These are phyloP conservation scores for Gnaphalium uliginosum DNA, from an alignment of 129 eudicot species.

Conservation along the genomic window DNA sequence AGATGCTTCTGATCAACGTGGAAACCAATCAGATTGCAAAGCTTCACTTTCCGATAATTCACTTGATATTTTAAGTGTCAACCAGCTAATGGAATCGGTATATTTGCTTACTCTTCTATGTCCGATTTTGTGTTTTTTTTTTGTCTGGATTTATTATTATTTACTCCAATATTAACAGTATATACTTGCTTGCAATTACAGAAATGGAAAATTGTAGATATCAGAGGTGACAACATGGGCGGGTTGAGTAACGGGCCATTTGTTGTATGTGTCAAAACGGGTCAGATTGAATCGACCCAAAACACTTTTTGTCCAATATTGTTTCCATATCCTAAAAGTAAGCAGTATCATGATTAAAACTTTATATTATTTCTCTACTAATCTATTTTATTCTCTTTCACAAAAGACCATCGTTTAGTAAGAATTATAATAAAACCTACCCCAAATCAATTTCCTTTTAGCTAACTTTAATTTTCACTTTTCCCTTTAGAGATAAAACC, in stretches of 20 bases:
- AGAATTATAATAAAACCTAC: too few species aligned
- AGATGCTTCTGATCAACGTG: slow-evolving; percentile 53
- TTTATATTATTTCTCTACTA: too few species aligned
- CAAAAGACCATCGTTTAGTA: too few species aligned
- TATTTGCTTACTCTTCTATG: slow-evolving; percentile 18
- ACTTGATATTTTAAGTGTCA: slow-evolving; percentile 62
- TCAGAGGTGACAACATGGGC: background rate
- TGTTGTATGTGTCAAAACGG: background rate
- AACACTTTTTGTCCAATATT: background rate
- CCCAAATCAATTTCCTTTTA: too few species aligned
- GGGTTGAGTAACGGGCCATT: background rate
- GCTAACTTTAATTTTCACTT: background rate
- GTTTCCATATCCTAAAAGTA: background rate
- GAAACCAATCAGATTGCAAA: slow-evolving; percentile 63
- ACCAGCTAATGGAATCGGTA: slow-evolving; percentile 78
- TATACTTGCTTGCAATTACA: background rate
- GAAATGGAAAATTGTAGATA: background rate
- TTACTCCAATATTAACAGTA: background rate
- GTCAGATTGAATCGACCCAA: background rate
- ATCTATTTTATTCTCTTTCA: too few species aligned
- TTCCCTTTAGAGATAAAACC: background rate
- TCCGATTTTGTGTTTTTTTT: slow-evolving; percentile 12
- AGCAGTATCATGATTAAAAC: background rate
- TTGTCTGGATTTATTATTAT: background rate
- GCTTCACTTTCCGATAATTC: slow-evolving; percentile 48